phyloP scores from a whole-genome alignment of 2,329 filamentous ascomycete genomes.

The Magnaporthales sp. region DNA sequence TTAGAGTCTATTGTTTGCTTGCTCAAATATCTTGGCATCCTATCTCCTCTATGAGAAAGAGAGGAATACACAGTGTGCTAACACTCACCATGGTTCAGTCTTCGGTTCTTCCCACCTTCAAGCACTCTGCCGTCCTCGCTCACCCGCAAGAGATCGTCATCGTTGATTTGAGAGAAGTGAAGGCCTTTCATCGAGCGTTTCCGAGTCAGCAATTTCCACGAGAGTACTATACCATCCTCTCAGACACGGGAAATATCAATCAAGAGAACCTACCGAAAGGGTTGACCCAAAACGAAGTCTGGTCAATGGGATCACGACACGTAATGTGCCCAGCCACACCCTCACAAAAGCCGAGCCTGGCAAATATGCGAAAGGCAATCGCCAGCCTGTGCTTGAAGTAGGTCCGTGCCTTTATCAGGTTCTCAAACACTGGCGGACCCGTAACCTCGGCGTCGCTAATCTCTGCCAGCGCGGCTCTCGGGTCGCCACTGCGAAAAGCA shows the following conservation, averaged over 20 bases:
- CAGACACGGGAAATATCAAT: not conserved
- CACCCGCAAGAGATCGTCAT: constrained; percentile 52
- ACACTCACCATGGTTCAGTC: constrained; percentile 14
- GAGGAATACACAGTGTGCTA: too few relatives aligned
- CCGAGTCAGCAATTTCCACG: not conserved
- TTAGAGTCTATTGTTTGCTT: not conserved
- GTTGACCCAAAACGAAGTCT: constrained; percentile 55
- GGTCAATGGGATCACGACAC: constrained; percentile 47
- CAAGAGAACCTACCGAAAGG: constrained; percentile 30
- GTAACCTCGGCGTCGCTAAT: constrained; percentile 15
- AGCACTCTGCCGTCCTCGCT: constrained; percentile 52
- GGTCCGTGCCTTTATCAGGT: constrained; percentile 30
- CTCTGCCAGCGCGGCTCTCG: constrained; percentile 10
- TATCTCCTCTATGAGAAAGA: not conserved
- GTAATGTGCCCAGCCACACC: constrained; percentile 58
- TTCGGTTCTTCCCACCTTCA: constrained; percentile 42
- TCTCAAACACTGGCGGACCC: constrained; percentile 8
- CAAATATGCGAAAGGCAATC: constrained; percentile 47
- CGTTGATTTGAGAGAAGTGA: constrained; percentile 8
- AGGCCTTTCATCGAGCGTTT: not conserved
- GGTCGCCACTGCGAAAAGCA: constrained; percentile 8
- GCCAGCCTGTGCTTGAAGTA: constrained; percentile 44
- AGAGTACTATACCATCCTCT: not conserved
- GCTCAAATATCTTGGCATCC: not conserved
- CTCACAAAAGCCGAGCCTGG: constrained; percentile 46